Base-by-base conservation (phyloP, 1,139 yeast genomes). In the Suhomyces choctaworum region DNA sequence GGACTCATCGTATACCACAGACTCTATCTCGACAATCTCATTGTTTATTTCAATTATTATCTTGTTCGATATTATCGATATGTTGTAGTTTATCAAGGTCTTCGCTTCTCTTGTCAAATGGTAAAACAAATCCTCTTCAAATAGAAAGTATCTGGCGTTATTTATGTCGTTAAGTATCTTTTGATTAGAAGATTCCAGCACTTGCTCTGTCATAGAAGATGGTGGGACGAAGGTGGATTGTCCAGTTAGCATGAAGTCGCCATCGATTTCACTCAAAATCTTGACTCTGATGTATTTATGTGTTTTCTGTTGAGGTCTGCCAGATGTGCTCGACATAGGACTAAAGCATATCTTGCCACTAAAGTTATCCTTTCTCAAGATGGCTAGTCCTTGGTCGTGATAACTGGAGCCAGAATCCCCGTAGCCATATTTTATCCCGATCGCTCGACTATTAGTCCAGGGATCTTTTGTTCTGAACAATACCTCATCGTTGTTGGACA, bases 361-460 rank as follows among this genome's bases (percentile, higher is more conserved):
- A n/a, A 39, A 43, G 12, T 50, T 52, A 39, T 64, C 62, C 40
- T 66, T 63, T 45, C 78, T 62, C 40, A 88, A 62, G 1, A 82
- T 59, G 0, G 95, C 96, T 28, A 82, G 63, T 1, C 97, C 97
- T 44, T 76, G 74, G 47, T 87, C 94, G 36, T 64, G 62, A 44
- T 57, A 69, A 22, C 71, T 76, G 1, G 96, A 86, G 0, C 97
- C 98, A 0, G 95, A 80, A 56, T 89, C 97, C 7, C 85, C 92
- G 59, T 78, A 92, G 0, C 97, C 97, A 54, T 85, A 90, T 51
- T 86, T 87, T 23, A 90, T 83, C 2, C 90, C 95, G 27, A 90
- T 67, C 13, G 73, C 67, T 34, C 66, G 32, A 44, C 72, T 62
- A 25, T 78, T 78, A 23, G 53, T 60, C 10, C 29, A 68, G 47